Percentiles rank a stretch among this genome's conserved stretches.
Conservation (phyloP, 345 rosid species). For the Turnera subulata region DNA sequence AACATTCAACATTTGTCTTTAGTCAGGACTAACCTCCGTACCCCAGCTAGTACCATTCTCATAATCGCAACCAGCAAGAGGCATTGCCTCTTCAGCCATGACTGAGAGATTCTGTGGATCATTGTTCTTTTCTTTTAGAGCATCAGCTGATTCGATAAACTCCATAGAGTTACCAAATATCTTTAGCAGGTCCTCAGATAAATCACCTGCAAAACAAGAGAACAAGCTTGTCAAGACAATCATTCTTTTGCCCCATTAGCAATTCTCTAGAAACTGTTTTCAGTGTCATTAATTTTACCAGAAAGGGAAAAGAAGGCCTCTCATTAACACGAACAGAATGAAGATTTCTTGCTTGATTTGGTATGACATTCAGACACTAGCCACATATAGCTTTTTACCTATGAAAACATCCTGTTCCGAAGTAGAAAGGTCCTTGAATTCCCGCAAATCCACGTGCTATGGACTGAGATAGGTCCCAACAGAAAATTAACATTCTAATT, state of each 20-base stretch:
- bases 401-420: constrained; percentile 62
- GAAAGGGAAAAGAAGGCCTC: too few relatives aligned
- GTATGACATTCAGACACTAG: constrained; percentile 22
- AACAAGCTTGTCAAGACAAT: too few relatives aligned
- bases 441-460: constrained; percentile 38
- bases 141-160: constrained; percentile 34
- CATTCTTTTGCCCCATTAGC: too few relatives aligned
- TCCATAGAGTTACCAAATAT: constrained; percentile 50
- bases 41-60: constrained; percentile 59
- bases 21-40: constrained; percentile 29
- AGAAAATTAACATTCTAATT: too few relatives aligned
- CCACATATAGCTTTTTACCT: constrained; percentile 62
- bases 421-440: constrained; percentile 49
- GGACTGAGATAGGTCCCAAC: constrained; percentile 17
- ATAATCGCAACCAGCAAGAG: constrained; percentile 41
- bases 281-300: too few relatives aligned
- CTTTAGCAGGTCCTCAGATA: constrained; percentile 14
- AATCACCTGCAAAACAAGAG: constrained; percentile 14
- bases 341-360: constrained; percentile 10
- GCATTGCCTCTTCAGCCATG: constrained; percentile 32
- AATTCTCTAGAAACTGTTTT: too few relatives aligned
- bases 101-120: constrained; percentile 1
- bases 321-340: constrained; percentile 14
- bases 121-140: constrained; percentile 40
- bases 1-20: too few relatives aligned